Evolutionary conservation across 2,329 filamentous ascomycete genomes (phyloP).

Genomic region (Phialophora tarda): DNA sequence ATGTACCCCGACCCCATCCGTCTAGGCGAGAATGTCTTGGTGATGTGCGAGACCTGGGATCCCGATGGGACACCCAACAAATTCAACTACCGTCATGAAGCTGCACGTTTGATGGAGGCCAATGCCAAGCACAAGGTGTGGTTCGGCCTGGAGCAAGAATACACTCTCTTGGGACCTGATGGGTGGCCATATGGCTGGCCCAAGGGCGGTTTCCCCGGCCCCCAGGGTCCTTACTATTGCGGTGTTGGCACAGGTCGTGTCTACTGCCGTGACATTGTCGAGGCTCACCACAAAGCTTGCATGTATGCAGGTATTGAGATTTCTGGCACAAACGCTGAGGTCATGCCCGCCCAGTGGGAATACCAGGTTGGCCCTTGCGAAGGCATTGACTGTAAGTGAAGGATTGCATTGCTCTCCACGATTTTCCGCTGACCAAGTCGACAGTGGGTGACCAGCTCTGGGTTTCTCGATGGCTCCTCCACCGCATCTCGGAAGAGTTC

Average conservation of each 20-base stretch:
- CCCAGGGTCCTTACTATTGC: constrained; percentile 96
- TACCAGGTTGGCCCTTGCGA: constrained; percentile 92
- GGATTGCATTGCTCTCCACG: background rate
- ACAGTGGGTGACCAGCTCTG: constrained; percentile 96
- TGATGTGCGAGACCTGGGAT: constrained; percentile 94
- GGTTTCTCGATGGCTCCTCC: constrained; percentile 86
- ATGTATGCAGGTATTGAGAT: constrained; percentile 90
- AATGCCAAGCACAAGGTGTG: constrained; percentile 84
- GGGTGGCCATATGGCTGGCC: constrained; percentile 94
- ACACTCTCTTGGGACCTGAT: constrained; percentile 85
- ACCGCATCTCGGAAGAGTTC: constrained; percentile 94
- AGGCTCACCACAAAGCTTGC: constrained; percentile 90
- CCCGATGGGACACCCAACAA: constrained; percentile 95
- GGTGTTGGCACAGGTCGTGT: constrained; percentile 97
- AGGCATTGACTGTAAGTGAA: constrained; percentile 75
- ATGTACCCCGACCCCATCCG: constrained; percentile 94
- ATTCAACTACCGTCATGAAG: constrained; percentile 96
- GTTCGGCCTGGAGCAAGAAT: constrained; percentile 99
- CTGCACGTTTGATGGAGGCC: constrained; percentile 84
- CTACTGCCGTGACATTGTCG: constrained; percentile 96
- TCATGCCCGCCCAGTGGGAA: constrained; percentile 98
- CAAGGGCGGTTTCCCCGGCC: constrained; percentile 83
- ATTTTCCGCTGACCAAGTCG: constrained; percentile 40
- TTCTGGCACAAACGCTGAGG: constrained; percentile 98
- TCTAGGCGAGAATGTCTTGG: constrained; percentile 85